Conservation (phyloP, 2,329 filamentous ascomycete genomes). For the Ophiostoma sp. region DNA sequence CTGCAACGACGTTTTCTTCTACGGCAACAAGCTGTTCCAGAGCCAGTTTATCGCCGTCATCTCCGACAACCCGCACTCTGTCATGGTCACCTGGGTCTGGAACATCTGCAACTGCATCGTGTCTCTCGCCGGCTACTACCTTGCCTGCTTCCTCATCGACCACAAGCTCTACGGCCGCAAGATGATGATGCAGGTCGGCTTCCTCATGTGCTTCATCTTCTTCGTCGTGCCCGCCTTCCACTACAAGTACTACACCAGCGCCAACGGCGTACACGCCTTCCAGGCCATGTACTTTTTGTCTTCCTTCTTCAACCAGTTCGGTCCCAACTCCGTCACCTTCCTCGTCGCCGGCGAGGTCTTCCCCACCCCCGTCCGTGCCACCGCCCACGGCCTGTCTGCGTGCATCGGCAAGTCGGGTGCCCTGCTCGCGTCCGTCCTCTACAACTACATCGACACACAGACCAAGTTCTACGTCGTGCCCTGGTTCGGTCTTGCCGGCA, state of each 20-base stretch:
- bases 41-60: conserved; percentile 28
- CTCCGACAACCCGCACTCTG: conserved; percentile 41
- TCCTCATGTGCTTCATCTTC: conserved; percentile 87
- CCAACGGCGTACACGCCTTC: conserved; percentile 73
- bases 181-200: conserved; percentile 92
- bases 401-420: conserved; percentile 85
- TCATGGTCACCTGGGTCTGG: conserved; percentile 87
- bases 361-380: conserved; percentile 86
- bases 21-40: conserved; percentile 51
- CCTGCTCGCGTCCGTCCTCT: conserved; percentile 77
- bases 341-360: conserved; percentile 94
- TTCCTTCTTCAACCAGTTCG: conserved; percentile 98
- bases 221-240: conserved; percentile 89
- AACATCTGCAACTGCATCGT: conserved; percentile 88
- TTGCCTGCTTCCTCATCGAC: conserved; percentile 83
- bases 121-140: conserved; percentile 81
- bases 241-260: conserved; percentile 73
- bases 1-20: conserved; percentile 97
- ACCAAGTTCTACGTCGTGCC: conserved; percentile 88
- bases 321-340: conserved; percentile 94
- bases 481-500: conserved; percentile 88
- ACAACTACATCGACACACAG: conserved; percentile 86
- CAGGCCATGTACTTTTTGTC: conserved; percentile 98
- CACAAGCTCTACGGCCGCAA: conserved; percentile 96
- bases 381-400: conserved; percentile 91